Evolutionary conservation across 176 grass and related monocot species (phyloP).

Genomic region (Pharus latifolius): DNA sequence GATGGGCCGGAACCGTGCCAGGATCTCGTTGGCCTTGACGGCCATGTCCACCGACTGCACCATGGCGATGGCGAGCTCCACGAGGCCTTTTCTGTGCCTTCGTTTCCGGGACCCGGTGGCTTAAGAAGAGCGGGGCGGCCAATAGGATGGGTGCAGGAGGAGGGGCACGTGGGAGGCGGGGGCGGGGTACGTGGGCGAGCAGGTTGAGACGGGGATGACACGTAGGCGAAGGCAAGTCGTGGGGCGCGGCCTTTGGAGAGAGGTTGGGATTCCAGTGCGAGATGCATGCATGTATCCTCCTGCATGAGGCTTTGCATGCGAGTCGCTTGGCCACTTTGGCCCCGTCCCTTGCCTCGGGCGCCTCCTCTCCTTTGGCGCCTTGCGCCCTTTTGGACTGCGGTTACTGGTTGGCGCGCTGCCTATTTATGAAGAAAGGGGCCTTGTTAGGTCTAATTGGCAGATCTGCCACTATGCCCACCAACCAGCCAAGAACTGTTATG

Average conservation of each 20-base stretch:
- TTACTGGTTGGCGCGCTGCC: conserved; percentile 7
- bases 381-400: not conserved
- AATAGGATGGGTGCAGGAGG: conserved; percentile 71
- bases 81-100: too few relatives aligned
- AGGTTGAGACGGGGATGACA: conserved; percentile 49
- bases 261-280: conserved; percentile 6
- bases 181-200: conserved; percentile 78
- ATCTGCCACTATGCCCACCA: not conserved
- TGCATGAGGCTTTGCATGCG: not conserved
- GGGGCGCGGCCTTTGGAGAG: conserved; percentile 9
- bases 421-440: conserved; percentile 4
- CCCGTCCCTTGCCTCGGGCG: conserved; percentile 8
- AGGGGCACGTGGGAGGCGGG: conserved; percentile 53
- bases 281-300: not conserved
- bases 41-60: conserved; percentile 58
- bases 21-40: conserved; percentile 91
- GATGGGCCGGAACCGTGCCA: conserved; percentile 87
- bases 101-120: not conserved
- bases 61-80: conserved; percentile 39
- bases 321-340: conserved; percentile 10
- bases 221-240: conserved; percentile 43
- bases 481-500: too few relatives aligned
- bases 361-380: conserved; percentile 21
- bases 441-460: conserved; percentile 6
- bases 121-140: conserved; percentile 49